These are phyloP conservation scores for Acacia acuminata DNA, from an alignment of 306 rosid species.

Conservation along the genomic window DNA sequence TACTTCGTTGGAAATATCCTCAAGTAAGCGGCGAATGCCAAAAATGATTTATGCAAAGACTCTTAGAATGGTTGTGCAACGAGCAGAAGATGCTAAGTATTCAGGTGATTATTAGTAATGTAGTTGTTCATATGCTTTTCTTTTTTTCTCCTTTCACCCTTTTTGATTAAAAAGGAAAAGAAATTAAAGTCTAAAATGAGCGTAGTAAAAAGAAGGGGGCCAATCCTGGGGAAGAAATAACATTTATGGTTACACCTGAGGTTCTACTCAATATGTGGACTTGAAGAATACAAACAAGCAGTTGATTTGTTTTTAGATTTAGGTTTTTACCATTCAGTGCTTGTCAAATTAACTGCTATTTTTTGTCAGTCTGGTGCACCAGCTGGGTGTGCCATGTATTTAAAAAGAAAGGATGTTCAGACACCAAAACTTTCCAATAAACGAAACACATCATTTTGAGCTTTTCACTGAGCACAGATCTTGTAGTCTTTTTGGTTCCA, in stretches of 20 bases:
- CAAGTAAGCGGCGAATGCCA: slow-evolving; percentile 70
- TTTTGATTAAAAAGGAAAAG: not conserved
- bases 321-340: slow-evolving; percentile 2
- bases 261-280: slow-evolving; percentile 1
- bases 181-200: slow-evolving; percentile 6
- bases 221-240: slow-evolving; percentile 1
- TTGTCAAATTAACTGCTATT: slow-evolving; percentile 8
- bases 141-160: not conserved
- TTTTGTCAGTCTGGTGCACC: not conserved
- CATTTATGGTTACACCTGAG: not conserved
- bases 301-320: slow-evolving; percentile 23
- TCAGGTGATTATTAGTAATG: slow-evolving; percentile 55
- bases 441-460: not conserved
- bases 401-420: slow-evolving; percentile 8
- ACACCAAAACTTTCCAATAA: not conserved
- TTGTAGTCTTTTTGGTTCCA: not conserved
- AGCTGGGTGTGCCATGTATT: not conserved
- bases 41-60: slow-evolving; percentile 79
- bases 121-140: not conserved
- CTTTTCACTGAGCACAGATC: slow-evolving; percentile 1
- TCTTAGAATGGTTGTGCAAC: slow-evolving; percentile 71
- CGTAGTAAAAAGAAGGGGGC: slow-evolving; percentile 1
- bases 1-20: slow-evolving; percentile 72
- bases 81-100: slow-evolving; percentile 70
- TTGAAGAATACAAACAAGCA: not conserved